Percentiles rank a stretch among this genome's conserved stretches.
These are phyloP conservation scores for Gracilariopsis chorda DNA, from an alignment of 23 red algal genomes.

Conservation along the genomic window DNA sequence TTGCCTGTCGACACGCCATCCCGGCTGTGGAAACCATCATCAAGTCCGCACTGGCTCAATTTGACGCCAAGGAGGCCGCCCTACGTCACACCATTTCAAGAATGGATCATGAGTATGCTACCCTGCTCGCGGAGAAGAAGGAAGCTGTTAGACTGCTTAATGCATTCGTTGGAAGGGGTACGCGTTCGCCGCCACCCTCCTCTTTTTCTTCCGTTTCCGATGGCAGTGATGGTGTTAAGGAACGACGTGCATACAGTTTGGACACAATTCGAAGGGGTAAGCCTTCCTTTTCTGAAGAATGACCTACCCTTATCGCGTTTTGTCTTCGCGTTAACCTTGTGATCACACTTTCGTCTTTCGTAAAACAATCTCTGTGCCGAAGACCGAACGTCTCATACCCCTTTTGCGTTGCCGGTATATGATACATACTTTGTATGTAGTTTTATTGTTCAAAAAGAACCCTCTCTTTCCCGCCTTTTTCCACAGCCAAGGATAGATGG, in stretches of 20 bases:
- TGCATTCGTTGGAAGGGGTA: constrained; percentile 34
- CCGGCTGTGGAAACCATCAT: constrained; percentile 24
- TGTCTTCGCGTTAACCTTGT: too few species aligned
- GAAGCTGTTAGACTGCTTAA: constrained; percentile 43
- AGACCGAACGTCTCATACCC: too few species aligned
- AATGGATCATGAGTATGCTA: constrained; percentile 43
- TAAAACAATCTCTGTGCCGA: too few species aligned
- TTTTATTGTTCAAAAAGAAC: too few species aligned
- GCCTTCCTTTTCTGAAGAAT: background rate
- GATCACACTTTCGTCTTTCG: too few species aligned
- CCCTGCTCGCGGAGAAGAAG: constrained; percentile 58
- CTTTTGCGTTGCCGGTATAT: too few species aligned
- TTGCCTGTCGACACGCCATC: background rate
- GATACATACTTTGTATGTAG: too few species aligned
- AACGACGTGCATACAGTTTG: background rate
- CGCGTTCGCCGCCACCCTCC: constrained; percentile 35
- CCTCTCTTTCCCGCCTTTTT: too few species aligned
- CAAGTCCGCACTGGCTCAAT: constrained; percentile 23
- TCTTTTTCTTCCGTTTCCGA: constrained; percentile 33
- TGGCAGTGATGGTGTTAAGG: background rate
- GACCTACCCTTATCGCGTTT: background rate
- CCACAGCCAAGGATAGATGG: too few species aligned
- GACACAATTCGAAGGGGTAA: background rate
- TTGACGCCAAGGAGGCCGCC: constrained; percentile 55
- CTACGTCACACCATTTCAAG: constrained; percentile 37